phyloP scores from a whole-genome alignment of 1,139 yeast species.

The Debaryomyces robertsiae region DNA sequence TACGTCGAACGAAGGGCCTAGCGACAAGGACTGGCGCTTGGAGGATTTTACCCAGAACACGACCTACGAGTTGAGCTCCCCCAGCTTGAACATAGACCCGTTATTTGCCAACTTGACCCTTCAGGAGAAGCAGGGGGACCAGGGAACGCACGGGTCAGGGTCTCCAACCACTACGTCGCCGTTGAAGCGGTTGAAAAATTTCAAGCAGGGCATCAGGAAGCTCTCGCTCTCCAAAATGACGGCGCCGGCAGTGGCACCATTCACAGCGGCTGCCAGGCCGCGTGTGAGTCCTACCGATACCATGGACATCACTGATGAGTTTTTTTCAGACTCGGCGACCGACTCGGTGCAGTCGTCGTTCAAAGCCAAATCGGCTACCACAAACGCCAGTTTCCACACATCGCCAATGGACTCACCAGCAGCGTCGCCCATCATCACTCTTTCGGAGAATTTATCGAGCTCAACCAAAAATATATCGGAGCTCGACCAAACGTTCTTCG shows the following conservation, averaged over 20 bases:
- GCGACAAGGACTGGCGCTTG: slow-evolving; percentile 6
- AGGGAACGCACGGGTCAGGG: slow-evolving; percentile 4
- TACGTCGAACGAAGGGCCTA: neutral
- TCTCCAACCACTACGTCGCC: slow-evolving; percentile 30
- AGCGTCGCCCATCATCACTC: slow-evolving; percentile 44
- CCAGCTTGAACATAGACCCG: slow-evolving; percentile 18
- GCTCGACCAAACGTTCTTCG: slow-evolving; percentile 44
- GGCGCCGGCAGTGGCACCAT: slow-evolving; percentile 39
- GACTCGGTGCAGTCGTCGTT: slow-evolving; percentile 5
- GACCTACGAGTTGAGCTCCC: slow-evolving; percentile 23
- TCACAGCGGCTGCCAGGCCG: slow-evolving; percentile 24
- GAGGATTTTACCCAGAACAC: slow-evolving; percentile 14
- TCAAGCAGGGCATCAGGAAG: slow-evolving; percentile 36
- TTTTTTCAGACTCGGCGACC: slow-evolving; percentile 5
- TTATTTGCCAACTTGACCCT: slow-evolving; percentile 9
- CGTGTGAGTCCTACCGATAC: neutral
- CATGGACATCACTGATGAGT: slow-evolving; percentile 2
- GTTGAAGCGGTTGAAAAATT: slow-evolving; percentile 35
- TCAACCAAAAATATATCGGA: slow-evolving; percentile 33
- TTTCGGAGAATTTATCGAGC: slow-evolving; percentile 38
- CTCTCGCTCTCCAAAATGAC: slow-evolving; percentile 31
- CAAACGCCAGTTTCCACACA: slow-evolving; percentile 1
- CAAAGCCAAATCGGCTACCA: neutral
- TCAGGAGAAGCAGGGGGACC: neutral
- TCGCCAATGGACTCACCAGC: slow-evolving; percentile 37